A percentile compares a stretch with the other conserved stretches of the same genome.
Conservation (phyloP, 1,284 basidiomycete genomes). For the Tremellales sp. region DNA sequence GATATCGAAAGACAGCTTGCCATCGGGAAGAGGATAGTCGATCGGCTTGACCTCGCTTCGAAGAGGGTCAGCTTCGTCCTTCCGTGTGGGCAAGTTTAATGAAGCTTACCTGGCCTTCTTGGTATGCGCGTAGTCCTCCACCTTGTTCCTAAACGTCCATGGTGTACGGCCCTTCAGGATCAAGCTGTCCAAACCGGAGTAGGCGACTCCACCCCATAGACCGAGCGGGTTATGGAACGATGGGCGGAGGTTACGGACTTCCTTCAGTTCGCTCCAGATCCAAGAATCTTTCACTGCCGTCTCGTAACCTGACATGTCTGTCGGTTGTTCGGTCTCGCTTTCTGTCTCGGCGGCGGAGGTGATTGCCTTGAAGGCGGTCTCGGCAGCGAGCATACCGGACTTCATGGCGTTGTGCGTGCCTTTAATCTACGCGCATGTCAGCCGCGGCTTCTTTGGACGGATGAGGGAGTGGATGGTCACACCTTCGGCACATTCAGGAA, state of each 20-base stretch:
- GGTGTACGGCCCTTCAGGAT: constrained; percentile 81
- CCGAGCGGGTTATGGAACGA: constrained; percentile 84
- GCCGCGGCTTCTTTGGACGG: too few relatives aligned
- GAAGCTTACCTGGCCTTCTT: constrained; percentile 55
- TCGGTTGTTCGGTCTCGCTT: constrained; percentile 28
- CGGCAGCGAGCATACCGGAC: constrained; percentile 93
- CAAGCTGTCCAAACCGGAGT: constrained; percentile 85
- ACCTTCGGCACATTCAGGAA: constrained; percentile 91
- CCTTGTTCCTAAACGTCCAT: constrained; percentile 80
- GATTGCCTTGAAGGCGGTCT: constrained; percentile 72
- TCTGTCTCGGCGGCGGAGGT: constrained; percentile 40
- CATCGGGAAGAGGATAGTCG: constrained; percentile 83
- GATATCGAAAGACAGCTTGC: constrained; percentile 90
- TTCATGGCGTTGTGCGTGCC: constrained; percentile 99
- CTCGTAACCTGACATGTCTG: constrained; percentile 78
- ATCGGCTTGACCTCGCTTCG: constrained; percentile 68
- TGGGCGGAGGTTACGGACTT: constrained; percentile 89
- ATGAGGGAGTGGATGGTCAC: too few relatives aligned
- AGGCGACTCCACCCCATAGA: constrained; percentile 80
- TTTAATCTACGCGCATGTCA: constrained; percentile 85
- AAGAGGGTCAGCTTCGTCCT: neutral
- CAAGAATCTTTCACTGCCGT: constrained; percentile 70
- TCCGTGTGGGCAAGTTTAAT: neutral
- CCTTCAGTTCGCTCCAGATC: constrained; percentile 82
- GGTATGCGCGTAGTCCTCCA: constrained; percentile 70